A percentile compares a stretch with the other conserved stretches of the same genome.
phyloP scores from a whole-genome alignment of 2,329 filamentous ascomycete genomes.

The Apiospora malaysiana region DNA sequence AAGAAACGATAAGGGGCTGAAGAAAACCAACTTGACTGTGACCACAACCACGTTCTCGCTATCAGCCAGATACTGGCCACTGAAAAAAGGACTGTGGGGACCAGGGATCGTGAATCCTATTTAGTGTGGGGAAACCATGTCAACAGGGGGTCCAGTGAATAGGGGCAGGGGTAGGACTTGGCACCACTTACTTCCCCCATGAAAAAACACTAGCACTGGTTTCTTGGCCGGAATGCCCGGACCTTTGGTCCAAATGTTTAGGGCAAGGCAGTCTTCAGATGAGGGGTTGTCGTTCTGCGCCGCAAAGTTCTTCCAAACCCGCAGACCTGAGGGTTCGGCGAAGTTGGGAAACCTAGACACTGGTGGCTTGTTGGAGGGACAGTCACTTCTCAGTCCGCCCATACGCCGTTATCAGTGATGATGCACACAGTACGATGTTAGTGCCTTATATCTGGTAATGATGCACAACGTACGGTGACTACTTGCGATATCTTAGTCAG shows the following conservation, averaged over 20 bases:
- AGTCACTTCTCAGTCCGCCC: constrained; percentile 27
- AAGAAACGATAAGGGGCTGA: too few relatives aligned
- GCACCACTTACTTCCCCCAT: constrained; percentile 39
- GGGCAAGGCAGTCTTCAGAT: constrained; percentile 45
- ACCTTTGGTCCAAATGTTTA: constrained; percentile 46
- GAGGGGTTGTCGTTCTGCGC: constrained; percentile 32
- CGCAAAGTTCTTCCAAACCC: constrained; percentile 32
- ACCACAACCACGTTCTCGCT: constrained; percentile 43
- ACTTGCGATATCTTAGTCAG: too few relatives aligned
- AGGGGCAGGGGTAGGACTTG: not conserved
- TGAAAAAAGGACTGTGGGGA: constrained; percentile 30
- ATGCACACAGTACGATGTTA: too few relatives aligned
- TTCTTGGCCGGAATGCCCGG: constrained; percentile 29
- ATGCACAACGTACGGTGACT: constrained; percentile 17
- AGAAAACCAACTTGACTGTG: constrained; percentile 32
- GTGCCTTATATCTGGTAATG: too few relatives aligned
- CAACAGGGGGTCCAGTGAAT: not conserved
- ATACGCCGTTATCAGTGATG: not conserved
- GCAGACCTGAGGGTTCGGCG: constrained; percentile 38
- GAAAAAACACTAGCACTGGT: constrained; percentile 45
- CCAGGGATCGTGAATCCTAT: constrained; percentile 21
- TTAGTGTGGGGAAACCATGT: not conserved
- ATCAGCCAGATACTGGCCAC: constrained; percentile 38
- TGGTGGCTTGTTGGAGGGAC: constrained; percentile 34
- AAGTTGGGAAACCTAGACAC: constrained; percentile 35